Conservation (phyloP, 805 yeast genomes). For the Schwanniomyces vanrijiae region DNA sequence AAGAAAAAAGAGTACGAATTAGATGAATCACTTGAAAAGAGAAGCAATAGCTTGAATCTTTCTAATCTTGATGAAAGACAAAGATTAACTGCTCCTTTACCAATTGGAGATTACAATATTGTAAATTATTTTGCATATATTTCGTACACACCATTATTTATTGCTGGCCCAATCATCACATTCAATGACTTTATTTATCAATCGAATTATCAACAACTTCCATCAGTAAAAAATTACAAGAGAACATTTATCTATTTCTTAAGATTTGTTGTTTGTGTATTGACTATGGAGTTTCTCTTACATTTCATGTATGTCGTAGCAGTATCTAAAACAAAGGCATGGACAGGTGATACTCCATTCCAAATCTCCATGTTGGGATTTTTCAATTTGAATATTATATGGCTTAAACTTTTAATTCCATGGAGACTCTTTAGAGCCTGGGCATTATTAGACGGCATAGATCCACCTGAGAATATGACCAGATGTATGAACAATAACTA, state of each 20-base stretch:
- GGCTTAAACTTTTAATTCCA: conserved; percentile 91
- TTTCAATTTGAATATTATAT: conserved; percentile 84
- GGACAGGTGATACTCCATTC: conserved; percentile 87
- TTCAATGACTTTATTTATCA: conserved; percentile 90
- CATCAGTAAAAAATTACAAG: conserved; percentile 53
- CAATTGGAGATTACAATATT: conserved; percentile 58
- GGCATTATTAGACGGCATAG: conserved; percentile 89
- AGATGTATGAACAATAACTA: conserved; percentile 94
- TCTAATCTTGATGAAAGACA: conserved; percentile 53
- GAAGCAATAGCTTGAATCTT: conserved; percentile 9
- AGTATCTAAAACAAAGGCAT: conserved; percentile 82
- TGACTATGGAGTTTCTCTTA: conserved; percentile 85
- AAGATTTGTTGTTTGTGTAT: conserved; percentile 68
- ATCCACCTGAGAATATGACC: conserved; percentile 97
- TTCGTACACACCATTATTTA: conserved; percentile 82
- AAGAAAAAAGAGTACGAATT: conserved; percentile 19
- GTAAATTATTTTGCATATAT: conserved; percentile 72
- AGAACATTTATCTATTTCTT: conserved; percentile 61
- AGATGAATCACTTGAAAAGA: conserved; percentile 8
- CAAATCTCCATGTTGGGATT: conserved; percentile 94
- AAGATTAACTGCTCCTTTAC: conserved; percentile 64
- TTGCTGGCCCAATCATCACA: conserved; percentile 94
- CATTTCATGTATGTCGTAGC: conserved; percentile 94
- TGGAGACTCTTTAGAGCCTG: conserved; percentile 95
- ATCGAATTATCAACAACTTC: conserved; percentile 49